Conservation (phyloP, 1,284 basidiomycete species). For the Tilletiopsis washingtonensis region DNA sequence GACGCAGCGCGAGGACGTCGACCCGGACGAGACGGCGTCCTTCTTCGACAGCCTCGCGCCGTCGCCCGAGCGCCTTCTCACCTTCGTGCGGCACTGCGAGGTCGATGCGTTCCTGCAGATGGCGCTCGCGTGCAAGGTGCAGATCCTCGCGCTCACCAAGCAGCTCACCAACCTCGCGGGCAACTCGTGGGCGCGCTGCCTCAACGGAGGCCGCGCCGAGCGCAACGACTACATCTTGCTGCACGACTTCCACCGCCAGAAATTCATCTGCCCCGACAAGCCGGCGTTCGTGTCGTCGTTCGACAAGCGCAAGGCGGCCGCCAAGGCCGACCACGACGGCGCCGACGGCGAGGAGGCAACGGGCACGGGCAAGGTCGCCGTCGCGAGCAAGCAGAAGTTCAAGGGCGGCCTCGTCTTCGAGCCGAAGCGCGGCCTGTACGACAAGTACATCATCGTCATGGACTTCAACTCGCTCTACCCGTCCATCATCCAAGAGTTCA, state of each 20-base stretch:
- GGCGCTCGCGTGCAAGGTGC: slow-evolving; percentile 85
- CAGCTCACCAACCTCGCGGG: slow-evolving; percentile 96
- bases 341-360: slow-evolving; percentile 2
- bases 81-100: slow-evolving; percentile 84
- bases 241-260: slow-evolving; percentile 92
- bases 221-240: slow-evolving; percentile 98
- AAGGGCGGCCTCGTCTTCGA: slow-evolving; percentile 98
- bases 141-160: slow-evolving; percentile 77
- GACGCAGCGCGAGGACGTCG: slow-evolving; percentile 58
- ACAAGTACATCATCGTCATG: slow-evolving; percentile 96
- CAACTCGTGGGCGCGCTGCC: slow-evolving; percentile 67
- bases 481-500: slow-evolving; percentile 98
- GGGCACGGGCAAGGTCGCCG: slow-evolving; percentile 51
- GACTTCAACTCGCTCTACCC: slow-evolving; percentile 99
- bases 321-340: slow-evolving; percentile 31
- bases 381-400: slow-evolving; percentile 64
- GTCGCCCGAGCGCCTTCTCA: slow-evolving; percentile 69
- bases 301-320: slow-evolving; percentile 23
- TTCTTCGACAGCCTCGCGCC: slow-evolving; percentile 81
- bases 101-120: slow-evolving; percentile 91
- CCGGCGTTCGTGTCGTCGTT: slow-evolving; percentile 45
- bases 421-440: slow-evolving; percentile 91
- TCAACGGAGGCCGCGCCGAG: slow-evolving; percentile 71
- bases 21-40: slow-evolving; percentile 82
- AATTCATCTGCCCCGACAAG: slow-evolving; percentile 96